Base-by-base conservation (phyloP, 805 yeast genomes). In the Schizosaccharomyces japonicus region DNA sequence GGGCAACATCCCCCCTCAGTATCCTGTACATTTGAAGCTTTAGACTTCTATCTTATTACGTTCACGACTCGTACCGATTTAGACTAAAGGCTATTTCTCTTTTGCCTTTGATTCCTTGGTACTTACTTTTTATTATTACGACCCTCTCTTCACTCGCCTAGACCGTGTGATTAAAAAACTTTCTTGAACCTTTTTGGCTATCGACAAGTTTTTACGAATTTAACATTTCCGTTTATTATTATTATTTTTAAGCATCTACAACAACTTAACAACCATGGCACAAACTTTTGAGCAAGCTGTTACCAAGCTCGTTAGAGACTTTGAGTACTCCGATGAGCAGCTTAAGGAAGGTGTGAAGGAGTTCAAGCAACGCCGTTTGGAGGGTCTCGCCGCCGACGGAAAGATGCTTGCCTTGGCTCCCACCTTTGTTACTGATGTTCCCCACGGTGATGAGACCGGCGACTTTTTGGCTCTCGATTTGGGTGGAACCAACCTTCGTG, bases 401-500 rank as follows among this genome's bases (percentile, higher is more conserved):
- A 27, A 36, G 23, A 23, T 36, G 42, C 42, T 36, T 19, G 42
- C 42, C 3, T 19, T 36, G 42, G 42, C 42, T 5, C 42, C 42
- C 23, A 27, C 42, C 42, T 36, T 15, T 21, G 94, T 87, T 30
- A 81, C 94, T 6, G 69, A 72, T 8, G 71, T 82, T 49, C 98
- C 98, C 21, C 71, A 70, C 39, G 98, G 98, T 40, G 68, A 71
- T 45, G 98, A 87, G 60, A 68, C 66, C 49, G 96, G 96, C 42
- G 67, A 80, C 34, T 74, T 70, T 52, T 65, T 87, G 51, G 96
- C 96, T 48, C 94, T 90, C 3, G 96, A 87, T 59, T 68, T 87
- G 48, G 98, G 98, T 52, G 96, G 96, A 47, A 85, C 96, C 50
- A 85, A 90, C 61, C 83, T 87, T 64, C 71, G 98, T 57, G 94